phyloP scores from a whole-genome alignment of 2,329 filamentous ascomycete species.

The Paraphoma chrysanthemicola region DNA sequence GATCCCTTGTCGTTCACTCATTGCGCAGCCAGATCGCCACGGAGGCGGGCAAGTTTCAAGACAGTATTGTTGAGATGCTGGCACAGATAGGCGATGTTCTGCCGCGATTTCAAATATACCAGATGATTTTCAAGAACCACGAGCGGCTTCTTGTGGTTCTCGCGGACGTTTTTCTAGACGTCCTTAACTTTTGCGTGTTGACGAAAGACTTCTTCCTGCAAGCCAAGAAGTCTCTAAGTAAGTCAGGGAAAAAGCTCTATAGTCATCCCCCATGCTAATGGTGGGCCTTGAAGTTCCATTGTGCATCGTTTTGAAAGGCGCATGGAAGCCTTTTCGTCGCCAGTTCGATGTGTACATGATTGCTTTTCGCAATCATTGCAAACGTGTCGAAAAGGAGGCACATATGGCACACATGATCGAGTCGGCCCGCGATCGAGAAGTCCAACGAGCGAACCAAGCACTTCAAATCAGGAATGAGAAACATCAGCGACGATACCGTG shows the following conservation, averaged over 20 bases:
- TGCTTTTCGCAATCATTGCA: conserved; percentile 19
- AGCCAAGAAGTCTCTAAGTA: conserved; percentile 10
- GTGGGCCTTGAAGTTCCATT: conserved; percentile 10
- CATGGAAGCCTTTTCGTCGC: conserved; percentile 24
- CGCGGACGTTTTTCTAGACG: conserved; percentile 20
- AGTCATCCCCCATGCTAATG: neutral
- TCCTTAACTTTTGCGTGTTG: conserved; percentile 19
- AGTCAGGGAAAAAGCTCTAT: conserved; percentile 9
- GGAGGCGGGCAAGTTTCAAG: conserved; percentile 23
- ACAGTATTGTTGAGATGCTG: conserved; percentile 28
- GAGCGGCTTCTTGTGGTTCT: conserved; percentile 21
- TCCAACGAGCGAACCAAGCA: conserved; percentile 17
- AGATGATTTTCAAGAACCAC: conserved; percentile 22
- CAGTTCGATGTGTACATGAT: conserved; percentile 20
- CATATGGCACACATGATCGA: conserved; percentile 24
- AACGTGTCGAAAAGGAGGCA: conserved; percentile 24
- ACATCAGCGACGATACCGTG: conserved; percentile 6
- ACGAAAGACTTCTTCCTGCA: conserved; percentile 21
- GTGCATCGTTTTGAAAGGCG: conserved; percentile 12
- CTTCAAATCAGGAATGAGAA: conserved; percentile 16
- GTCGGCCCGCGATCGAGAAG: conserved; percentile 12
- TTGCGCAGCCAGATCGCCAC: conserved; percentile 14
- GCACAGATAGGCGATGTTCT: conserved; percentile 25
- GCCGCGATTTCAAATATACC: conserved; percentile 26
- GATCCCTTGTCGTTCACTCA: conserved; percentile 18